Evolutionary conservation across 768 basidiomycete species (phyloP).

Genomic region (Mycena rebaudengoi): DNA sequence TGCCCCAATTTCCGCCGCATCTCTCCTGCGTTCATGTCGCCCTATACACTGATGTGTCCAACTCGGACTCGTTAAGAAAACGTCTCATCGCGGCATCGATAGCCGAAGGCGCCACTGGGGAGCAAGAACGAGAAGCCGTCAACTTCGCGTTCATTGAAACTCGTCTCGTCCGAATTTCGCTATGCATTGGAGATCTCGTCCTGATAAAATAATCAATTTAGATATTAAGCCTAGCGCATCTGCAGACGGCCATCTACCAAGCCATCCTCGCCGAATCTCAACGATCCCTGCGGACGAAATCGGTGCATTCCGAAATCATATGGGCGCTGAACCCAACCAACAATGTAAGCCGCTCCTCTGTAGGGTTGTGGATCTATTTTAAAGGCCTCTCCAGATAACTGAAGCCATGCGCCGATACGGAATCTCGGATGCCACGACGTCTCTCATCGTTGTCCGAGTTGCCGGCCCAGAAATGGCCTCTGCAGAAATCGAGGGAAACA

Average conservation of each 20-base stretch:
- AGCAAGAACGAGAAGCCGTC: constrained; percentile 75
- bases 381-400: constrained; percentile 88
- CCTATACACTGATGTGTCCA: constrained; percentile 72
- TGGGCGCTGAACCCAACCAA: constrained; percentile 88
- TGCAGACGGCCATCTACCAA: constrained; percentile 86
- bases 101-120: constrained; percentile 65
- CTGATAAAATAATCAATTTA: constrained; percentile 39
- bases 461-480: constrained; percentile 44
- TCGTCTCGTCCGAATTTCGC: constrained; percentile 64
- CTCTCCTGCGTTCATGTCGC: constrained; percentile 62
- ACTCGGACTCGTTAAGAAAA: constrained; percentile 65
- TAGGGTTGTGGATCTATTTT: too few relatives aligned
- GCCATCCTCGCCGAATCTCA: constrained; percentile 76
- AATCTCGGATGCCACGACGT: constrained; percentile 68
- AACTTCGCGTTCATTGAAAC: constrained; percentile 95
- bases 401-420: constrained; percentile 91
- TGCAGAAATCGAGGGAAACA: constrained; percentile 55
- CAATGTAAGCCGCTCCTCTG: constrained; percentile 62
- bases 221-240: constrained; percentile 84
- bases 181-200: neutral
- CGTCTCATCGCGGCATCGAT: constrained; percentile 79
- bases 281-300: constrained; percentile 76
- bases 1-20: constrained; percentile 57
- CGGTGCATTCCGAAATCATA: constrained; percentile 91
- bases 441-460: constrained; percentile 80